Evolutionary conservation across 2,329 filamentous ascomycete species (phyloP).

Genomic region (Plectosphaerella cucumerina): DNA sequence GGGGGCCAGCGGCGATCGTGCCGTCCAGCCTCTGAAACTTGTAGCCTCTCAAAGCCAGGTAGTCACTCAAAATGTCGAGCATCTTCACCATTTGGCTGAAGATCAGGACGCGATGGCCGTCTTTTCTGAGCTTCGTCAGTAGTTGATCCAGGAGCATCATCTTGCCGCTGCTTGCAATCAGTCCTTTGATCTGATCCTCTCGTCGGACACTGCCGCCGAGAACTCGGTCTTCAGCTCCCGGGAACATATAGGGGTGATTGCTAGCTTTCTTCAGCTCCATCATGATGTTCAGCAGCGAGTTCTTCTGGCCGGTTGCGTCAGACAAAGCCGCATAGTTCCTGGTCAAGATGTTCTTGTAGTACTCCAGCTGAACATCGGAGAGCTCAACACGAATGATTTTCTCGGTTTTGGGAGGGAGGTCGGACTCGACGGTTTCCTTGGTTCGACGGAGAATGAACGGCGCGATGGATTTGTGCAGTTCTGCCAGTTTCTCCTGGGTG

Average conservation of each 20-base stretch:
- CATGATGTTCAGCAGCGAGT: slow-evolving; percentile 95
- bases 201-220: slow-evolving; percentile 74
- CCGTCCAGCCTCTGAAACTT: slow-evolving; percentile 93
- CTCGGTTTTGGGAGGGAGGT: slow-evolving; percentile 93
- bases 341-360: slow-evolving; percentile 98
- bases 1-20: slow-evolving; percentile 82
- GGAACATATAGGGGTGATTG: slow-evolving; percentile 98
- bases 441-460: slow-evolving; percentile 94
- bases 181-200: slow-evolving; percentile 85
- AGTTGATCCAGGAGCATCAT: slow-evolving; percentile 98
- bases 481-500: slow-evolving; percentile 81
- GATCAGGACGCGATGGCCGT: slow-evolving; percentile 92
- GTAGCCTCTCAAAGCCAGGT: slow-evolving; percentile 88
- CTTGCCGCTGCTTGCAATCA: slow-evolving; percentile 97
- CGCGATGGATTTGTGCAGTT: slow-evolving; percentile 80
- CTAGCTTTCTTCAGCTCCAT: slow-evolving; percentile 99
- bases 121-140: slow-evolving; percentile 87
- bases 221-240: slow-evolving; percentile 86
- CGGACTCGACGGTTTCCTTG: slow-evolving; percentile 95
- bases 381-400: slow-evolving; percentile 98
- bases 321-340: slow-evolving; percentile 94
- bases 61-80: slow-evolving; percentile 93
- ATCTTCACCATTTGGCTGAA: slow-evolving; percentile 99
- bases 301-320: slow-evolving; percentile 87
- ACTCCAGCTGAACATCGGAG: slow-evolving; percentile 92